Evolutionary conservation across 306 rosid species (phyloP), one percentile per base, ranked within the genome.

Genomic region (Corylus americana): DNA sequence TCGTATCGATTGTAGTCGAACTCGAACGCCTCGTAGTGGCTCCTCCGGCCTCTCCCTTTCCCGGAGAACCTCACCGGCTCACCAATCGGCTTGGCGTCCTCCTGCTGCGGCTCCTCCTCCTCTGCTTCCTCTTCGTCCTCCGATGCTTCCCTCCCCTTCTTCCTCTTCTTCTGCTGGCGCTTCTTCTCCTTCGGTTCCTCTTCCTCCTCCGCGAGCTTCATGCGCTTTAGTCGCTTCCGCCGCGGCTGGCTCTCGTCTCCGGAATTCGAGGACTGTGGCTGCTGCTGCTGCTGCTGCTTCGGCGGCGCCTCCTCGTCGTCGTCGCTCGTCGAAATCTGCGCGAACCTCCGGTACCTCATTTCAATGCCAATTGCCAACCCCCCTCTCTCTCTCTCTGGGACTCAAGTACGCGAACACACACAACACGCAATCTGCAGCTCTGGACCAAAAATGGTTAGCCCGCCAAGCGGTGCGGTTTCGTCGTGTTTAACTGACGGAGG

Each of bases 321-420:
- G 50, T 90, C 96, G 87, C 97, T 93, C 48, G 92, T 87, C 29
- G 94, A 78, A 25, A 93, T 86, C 85, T 78, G 96, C 39, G 87
- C 83, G 69, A 93, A 89, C 74, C 99, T 91, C 3, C 97, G 84
- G 78, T 91, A 90, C 57, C 94, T 89, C 99, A 95, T 92, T 80
- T 29, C 81, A 71, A 50, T 44, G 31, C 76, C 31, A 35, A 9
- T 25, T 25, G 53, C 47, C 1, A 12, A 8, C 17, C 14, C 66
- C 42, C 63, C 50, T 47, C 25, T 31, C 13, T 27, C 62, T 44
- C 48, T 35, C 53, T 8, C 78, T 42, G 17, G 1, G 8, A 5
- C 7, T 5, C 45, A 0, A 8, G 7, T 6, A 5, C 7, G 8
- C 1, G 45, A 6, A 42, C 45, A 42, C 44, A 3, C 4, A 39